A percentile compares a stretch with the other conserved stretches of the same genome.
phyloP scores from a whole-genome alignment of 2,329 filamentous ascomycete genomes.

The Arthrobotrys conoides region DNA sequence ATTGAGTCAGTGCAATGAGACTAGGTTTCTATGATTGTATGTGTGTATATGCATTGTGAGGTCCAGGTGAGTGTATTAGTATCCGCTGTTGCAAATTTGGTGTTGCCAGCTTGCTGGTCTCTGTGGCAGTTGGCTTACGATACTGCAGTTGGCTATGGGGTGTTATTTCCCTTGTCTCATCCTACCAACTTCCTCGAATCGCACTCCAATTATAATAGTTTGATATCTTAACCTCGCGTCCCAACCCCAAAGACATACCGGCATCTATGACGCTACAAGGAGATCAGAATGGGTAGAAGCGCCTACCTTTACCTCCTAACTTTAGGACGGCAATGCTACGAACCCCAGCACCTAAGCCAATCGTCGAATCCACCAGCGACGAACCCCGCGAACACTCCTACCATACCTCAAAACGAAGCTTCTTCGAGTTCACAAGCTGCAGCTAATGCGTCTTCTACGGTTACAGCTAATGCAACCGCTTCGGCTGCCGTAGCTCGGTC shows the following conservation, averaged over 20 bases:
- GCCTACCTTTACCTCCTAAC: slow-evolving; percentile 60
- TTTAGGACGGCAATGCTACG: slow-evolving; percentile 56
- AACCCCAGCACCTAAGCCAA: slow-evolving; percentile 47
- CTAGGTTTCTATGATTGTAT: too few relatives aligned
- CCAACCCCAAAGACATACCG: background rate
- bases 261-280: slow-evolving; percentile 25
- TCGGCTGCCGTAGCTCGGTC: background rate
- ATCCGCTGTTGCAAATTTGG: too few relatives aligned
- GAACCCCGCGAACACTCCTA: background rate
- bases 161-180: background rate
- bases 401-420: slow-evolving; percentile 18
- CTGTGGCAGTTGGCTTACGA: too few relatives aligned
- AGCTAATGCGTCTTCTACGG: background rate
- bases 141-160: too few relatives aligned
- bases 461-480: slow-evolving; percentile 8
- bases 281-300: slow-evolving; percentile 51
- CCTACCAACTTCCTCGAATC: background rate
- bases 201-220: background rate
- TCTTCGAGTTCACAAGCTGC: slow-evolving; percentile 11
- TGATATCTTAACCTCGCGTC: background rate
- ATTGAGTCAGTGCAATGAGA: too few relatives aligned
- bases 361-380: background rate
- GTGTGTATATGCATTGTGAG: too few relatives aligned
- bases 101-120: too few relatives aligned
- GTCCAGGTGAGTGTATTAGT: too few relatives aligned